Evolutionary conservation across 208 protist genomes (phyloP), one percentile per base, ranked within the genome.

Genomic region (Lotmaria passim): DNA sequence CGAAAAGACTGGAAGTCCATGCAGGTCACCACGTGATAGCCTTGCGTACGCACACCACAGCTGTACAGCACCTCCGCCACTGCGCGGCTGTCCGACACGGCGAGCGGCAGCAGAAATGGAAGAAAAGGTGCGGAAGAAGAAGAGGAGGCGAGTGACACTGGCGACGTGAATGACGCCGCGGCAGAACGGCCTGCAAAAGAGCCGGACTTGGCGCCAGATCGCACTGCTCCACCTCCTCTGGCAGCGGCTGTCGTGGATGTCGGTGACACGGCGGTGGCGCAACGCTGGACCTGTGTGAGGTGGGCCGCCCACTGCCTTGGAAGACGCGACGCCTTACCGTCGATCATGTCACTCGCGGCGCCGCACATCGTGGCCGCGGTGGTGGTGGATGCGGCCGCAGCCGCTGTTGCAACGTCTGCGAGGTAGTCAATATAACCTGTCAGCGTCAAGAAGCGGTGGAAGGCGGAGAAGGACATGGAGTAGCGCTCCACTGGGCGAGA

Each of bases 1-100:
- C 80, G 81, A 63, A 95, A 95, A 8, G 53, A 46, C n/a, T 62
- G 63, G 60, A 92, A 92, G 55, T 69, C 31, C 75, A 95, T 81
- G 50, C 57, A 46, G 17, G 77, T 56, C 17, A 79, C 41, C 1
- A 80, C 67, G 64, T 88, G 85, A 57, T 94, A 91, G 59, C 89
- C 89, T 46, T 83, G 78, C 28, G 33, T 58, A 11, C 56, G 64
- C 34, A 84, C 65, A 43, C 83, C 79, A 19, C 72, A 81, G 19
- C 38, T 33, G 70, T 91, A 79, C 38, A 95, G 72, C 12, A 82
- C 62, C 15, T 86, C 75, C 3, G 78, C 66, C 30, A 89, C 38
- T 8, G 73, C 56, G n/a, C 90, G 86, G 26, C 55, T 72, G 65
- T 95, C 90, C 7, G 63, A 39, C 28, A 73, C 48, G 21, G 71